Percentiles rank a stretch among this genome's conserved stretches.
Conservation (phyloP, 495 filamentous ascomycete species). For the Trichoderma orchidacearum region DNA sequence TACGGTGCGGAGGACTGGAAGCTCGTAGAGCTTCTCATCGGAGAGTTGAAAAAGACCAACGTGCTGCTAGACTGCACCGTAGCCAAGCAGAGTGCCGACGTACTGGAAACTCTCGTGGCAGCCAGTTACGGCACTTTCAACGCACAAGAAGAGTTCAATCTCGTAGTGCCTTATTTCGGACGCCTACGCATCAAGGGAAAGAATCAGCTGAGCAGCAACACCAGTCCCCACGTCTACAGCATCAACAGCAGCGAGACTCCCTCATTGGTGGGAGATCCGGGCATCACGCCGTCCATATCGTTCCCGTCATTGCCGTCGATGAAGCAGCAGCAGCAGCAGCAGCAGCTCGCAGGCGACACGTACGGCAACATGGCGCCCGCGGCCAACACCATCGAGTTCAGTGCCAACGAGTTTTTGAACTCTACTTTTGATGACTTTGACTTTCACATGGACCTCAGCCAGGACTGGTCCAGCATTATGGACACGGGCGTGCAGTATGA, state of each 20-base stretch:
- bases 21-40: not conserved
- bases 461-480: not conserved
- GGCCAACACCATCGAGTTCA: not conserved
- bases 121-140: not conserved
- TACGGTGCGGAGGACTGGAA: not conserved
- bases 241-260: not conserved
- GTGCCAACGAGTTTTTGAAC: not conserved
- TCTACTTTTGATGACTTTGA: not conserved
- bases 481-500: not conserved
- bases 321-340: no score
- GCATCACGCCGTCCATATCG: not conserved
- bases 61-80: not conserved
- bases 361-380: not conserved
- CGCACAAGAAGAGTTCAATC: not conserved
- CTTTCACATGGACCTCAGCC: not conserved
- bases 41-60: not conserved
- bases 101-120: not conserved
- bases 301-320: not conserved
- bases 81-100: not conserved
- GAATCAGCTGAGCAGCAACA: not conserved
- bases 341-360: not conserved
- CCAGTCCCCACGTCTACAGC: not conserved
- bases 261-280: not conserved
- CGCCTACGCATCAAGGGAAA: not conserved
- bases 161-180: not conserved